Conservation (phyloP, 257 asterid genomes). For the Solanum chiquidenum region DNA sequence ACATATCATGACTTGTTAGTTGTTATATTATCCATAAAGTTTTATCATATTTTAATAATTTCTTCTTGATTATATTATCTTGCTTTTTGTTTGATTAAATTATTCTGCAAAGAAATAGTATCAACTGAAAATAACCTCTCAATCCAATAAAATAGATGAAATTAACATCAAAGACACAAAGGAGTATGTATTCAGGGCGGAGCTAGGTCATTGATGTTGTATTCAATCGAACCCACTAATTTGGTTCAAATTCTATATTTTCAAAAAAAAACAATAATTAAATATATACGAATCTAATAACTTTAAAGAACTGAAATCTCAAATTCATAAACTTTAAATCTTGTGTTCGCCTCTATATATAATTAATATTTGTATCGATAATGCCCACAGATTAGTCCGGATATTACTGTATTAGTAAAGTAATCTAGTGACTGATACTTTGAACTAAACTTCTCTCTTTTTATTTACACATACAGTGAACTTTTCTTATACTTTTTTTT, state of each 20-base stretch:
- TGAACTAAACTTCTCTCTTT: neutral
- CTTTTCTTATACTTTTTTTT: too few relatives aligned
- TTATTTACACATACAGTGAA: neutral
- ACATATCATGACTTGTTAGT: neutral
- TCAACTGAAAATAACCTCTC: neutral
- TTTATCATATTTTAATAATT: neutral
- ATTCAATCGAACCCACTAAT: rapidly evolving
- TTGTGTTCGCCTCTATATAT: neutral
- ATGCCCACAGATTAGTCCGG: neutral
- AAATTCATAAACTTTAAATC: too few relatives aligned
- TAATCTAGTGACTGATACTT: neutral
- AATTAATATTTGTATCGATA: neutral
- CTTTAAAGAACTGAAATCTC: neutral
- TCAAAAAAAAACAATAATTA: too few relatives aligned
- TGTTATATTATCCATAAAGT: neutral
- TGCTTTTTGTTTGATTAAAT: neutral
- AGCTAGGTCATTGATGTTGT: too few relatives aligned
- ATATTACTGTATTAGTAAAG: neutral
- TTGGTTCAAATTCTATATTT: too few relatives aligned
- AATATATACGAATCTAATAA: too few relatives aligned
- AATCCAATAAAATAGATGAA: neutral
- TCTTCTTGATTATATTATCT: neutral
- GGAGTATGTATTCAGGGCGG: rapidly evolving
- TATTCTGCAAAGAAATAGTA: too few relatives aligned
- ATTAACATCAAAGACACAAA: too few relatives aligned